Base-by-base conservation (phyloP, 2,329 filamentous ascomycete species). In the Cladosporium oxysporum region DNA sequence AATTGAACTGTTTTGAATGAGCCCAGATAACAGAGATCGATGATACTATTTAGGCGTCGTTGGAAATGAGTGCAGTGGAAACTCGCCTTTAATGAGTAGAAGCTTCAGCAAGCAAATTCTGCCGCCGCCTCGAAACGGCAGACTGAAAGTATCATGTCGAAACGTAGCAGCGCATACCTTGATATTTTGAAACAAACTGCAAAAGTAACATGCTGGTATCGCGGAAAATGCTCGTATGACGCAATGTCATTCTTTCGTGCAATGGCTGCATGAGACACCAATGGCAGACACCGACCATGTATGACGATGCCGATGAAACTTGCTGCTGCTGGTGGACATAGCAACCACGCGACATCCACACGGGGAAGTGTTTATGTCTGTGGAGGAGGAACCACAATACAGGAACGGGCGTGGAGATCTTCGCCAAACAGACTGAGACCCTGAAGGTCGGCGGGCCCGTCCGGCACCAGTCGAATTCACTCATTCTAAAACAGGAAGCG, bases 281-380 rank as follows among this genome's bases (percentile, higher is more conserved):
- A 29, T 31, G 11, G 49, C 49, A 53, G 28, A 6, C 18, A 18
- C 21, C 31, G 31, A 21, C 4, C 11, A 11, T 16, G 21, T 18
- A 8, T 26, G 57, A 37, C 41, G 57, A 44, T 59, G 52, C 41
- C n/a, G 18, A 33, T 55, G 28, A 55, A 55, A 55, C 52, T 55
- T 29, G 52, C 37, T n/a, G 52, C 37, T n/a, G 37, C 57, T 7
- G 57, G 33, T 58, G 57, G 57, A 58, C 57, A 59, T 59, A 21
- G 37, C 57, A 59, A 59, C 57, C 57, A 59, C 37, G 57, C 57
- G 57, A 59, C 23, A 29, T 28, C 33, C 31, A 29, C 6, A 31
- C 18, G 26, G 18, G 29, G 12, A 57, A 57, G 41, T 47, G 41
- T 47, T 47, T 47, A 23, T 5, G 7, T 44, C 23, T 59, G 57